Evolutionary conservation across 2,329 filamentous ascomycete genomes (phyloP).

Genomic region (Sarocladium strictum): DNA sequence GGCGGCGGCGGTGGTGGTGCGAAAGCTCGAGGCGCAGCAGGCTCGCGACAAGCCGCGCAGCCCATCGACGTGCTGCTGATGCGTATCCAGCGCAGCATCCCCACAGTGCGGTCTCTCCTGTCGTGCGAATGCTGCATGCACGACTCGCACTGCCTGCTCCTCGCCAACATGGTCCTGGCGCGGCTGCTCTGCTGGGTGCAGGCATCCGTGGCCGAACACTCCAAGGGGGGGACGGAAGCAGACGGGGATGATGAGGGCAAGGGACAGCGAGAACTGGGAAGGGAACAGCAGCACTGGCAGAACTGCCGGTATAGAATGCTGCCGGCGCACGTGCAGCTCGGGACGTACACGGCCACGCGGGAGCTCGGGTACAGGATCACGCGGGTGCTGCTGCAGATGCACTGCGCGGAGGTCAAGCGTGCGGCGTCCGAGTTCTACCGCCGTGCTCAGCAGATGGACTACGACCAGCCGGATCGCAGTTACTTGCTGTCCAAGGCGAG

Average conservation of each 20-base stretch:
- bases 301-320: background rate
- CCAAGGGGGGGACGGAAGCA: background rate
- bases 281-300: too few relatives aligned
- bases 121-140: background rate
- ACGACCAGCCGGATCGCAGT: background rate
- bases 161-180: background rate
- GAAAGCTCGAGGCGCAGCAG: background rate
- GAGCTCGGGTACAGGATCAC: background rate
- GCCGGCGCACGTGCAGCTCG: background rate
- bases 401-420: background rate
- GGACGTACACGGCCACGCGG: background rate
- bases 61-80: background rate
- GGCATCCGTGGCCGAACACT: background rate
- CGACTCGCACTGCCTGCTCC: background rate
- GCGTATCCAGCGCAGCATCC: background rate
- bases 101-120: background rate
- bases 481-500: background rate
- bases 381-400: background rate
- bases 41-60: background rate
- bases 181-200: background rate
- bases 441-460: background rate
- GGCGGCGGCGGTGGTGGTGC: too few relatives aligned
- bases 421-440: background rate
- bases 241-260: background rate
- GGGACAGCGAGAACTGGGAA: too few relatives aligned